phyloP scores from a whole-genome alignment of 768 basidiomycete species.

The Dentipellis sp. region DNA sequence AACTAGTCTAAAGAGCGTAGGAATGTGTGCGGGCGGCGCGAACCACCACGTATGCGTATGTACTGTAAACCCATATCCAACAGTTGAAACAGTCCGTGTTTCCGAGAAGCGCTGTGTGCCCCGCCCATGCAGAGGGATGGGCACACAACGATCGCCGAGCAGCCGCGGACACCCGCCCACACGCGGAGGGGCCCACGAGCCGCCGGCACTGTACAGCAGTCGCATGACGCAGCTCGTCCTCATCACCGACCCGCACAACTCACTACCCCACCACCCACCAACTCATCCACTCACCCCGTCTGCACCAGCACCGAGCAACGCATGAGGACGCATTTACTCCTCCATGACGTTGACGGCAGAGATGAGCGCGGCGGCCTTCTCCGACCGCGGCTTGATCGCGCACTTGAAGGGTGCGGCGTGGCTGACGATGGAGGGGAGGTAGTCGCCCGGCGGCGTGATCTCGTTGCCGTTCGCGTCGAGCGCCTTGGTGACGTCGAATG shows the following conservation, averaged over 20 bases:
- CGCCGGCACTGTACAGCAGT: too few species aligned
- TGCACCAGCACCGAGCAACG: too few species aligned
- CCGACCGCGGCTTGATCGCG: conserved; percentile 21
- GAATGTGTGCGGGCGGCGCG: background rate
- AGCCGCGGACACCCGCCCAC: too few species aligned
- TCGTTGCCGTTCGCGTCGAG: background rate
- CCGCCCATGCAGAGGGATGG: too few species aligned
- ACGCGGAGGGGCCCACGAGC: too few species aligned
- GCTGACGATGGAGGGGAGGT: conserved; percentile 9
- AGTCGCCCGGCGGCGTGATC: background rate
- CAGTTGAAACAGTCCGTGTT: background rate
- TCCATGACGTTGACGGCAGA: background rate
- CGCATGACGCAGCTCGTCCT: too few species aligned
- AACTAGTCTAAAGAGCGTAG: background rate
- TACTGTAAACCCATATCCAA: background rate
- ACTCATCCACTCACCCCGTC: too few species aligned
- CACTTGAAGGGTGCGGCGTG: conserved; percentile 20
- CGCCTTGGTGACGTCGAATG: background rate
- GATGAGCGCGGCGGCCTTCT: conserved; percentile 19
- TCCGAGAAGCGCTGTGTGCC: background rate
- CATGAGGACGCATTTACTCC: background rate
- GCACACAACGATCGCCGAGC: too few species aligned
- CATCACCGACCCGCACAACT: too few species aligned
- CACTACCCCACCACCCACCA: too few species aligned
- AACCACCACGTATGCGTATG: background rate